Base-by-base conservation (phyloP, 192 early-diverging fungal genomes). In the Coemansia sp. region DNA sequence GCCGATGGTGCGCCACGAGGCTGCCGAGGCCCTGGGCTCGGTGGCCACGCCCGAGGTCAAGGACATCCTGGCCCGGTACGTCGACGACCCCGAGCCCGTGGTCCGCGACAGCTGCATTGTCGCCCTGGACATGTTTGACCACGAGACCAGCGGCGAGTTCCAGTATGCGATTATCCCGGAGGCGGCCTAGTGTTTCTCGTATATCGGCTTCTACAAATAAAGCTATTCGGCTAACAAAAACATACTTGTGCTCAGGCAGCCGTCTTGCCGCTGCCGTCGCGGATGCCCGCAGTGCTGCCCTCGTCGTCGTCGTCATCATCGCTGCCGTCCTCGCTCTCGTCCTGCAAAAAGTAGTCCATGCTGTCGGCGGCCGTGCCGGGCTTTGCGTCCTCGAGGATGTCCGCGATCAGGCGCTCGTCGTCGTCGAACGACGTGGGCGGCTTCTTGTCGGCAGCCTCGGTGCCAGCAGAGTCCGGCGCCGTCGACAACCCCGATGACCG, bases 1-100 rank as follows among this genome's bases (percentile, higher is more conserved):
- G 8, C 60, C 85, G 31, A 98, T 98, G 93, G 95, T 98, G 4
- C 85, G 95, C 14, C 95, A 98, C 62, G 95, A 98, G 72, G 89
- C 89, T 40, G 95, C 95, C 4, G 95, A 98, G 81, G 95, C 95
- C 8, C 67, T 98, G 54, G 95, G 95, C 11, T 92, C 90, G 8
- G 92, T 98, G 67, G 95, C 93, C 34, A 91, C 90, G 2, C 83
- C 85, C 31, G 90, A 98, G 66, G 85, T 85, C 52, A 83, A 93
- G 39, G 75, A 69, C 8, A 79, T 86, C 20, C 70, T 98, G 45
- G 75, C 85, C 41, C 59, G 85, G 54, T 96, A 85, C 61, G 66
- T 78, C 41, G 58, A 82, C 5, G 94, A 96, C 63, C 53, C 83
- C 4, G 89, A 90, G 50, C 80, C 81, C 9, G 90, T 95, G 8